Evolutionary conservation across 495 filamentous ascomycete species (phyloP), one percentile per base, ranked within the genome.

Genomic region (Talaromyces nanjingensis): DNA sequence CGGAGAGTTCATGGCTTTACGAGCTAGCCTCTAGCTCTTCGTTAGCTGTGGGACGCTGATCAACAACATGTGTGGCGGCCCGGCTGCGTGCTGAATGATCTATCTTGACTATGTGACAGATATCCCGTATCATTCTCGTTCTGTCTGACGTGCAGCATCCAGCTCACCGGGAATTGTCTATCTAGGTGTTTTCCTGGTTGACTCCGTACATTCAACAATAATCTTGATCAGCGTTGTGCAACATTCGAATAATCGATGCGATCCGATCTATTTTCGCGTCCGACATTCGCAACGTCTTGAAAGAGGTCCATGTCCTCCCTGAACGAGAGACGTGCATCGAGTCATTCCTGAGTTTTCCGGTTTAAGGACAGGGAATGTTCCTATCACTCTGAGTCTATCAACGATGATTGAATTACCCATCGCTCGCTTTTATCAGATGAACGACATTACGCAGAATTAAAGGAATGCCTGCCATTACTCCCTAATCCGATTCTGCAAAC

Each of bases 201-300:
- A 37, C 34, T 37, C 34, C 34, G 34, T 11, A 37, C 37, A 42
- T 42, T 42, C 37, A 42, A 49, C 45, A 45, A 45, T 45, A 11
- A 37, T 37, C 33, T 6, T 16, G n/a, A 18, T 45, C 45, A 49
- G 22, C 4, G n/a, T 49, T 49, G 45, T 49, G 45, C 45, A 49
- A 49, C 45, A 20, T 49, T 7, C 18, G 45, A 18, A 20, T 49
- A 49, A 18, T 49, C 7, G 16, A 49, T 49, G n/a, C 7, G 18
- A 49, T 49, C 52, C 52, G 52, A 55, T 55, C 14, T 55, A 55
- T 55, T 55, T 55, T 55, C 52, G 52, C 52, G 20, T 55, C 25
- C 18, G 18, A 18, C 18, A 20, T 7, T 49, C n/a, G 45, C 45
- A 49, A 16, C 33, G 29, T 37, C 11, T 3, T 37, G 33, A 12